Conservation (phyloP, 2,329 filamentous ascomycete species). For the Clarireedia homoeocarpa region DNA sequence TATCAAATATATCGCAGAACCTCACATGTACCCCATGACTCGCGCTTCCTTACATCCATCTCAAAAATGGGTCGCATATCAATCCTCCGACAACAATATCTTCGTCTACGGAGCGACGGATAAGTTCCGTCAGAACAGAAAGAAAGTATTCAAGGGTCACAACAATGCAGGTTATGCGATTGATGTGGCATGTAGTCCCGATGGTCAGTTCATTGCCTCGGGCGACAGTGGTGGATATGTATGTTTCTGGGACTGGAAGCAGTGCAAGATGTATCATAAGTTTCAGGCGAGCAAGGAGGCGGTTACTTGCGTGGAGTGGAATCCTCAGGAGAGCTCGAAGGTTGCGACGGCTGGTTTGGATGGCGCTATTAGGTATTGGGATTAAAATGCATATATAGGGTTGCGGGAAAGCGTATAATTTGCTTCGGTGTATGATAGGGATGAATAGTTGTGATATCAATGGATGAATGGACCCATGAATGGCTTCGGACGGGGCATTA, state of each 20-base stretch:
- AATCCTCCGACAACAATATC: slow-evolving; percentile 92
- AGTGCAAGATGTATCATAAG: slow-evolving; percentile 98
- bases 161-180: slow-evolving; percentile 93
- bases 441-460: no score
- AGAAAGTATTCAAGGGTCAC: slow-evolving; percentile 93
- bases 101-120: slow-evolving; percentile 91
- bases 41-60: slow-evolving; percentile 77
- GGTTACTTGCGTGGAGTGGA: slow-evolving; percentile 85
- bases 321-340: slow-evolving; percentile 95
- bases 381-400: slow-evolving; percentile 42
- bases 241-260: slow-evolving; percentile 99
- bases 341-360: slow-evolving; percentile 85
- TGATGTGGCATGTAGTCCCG: slow-evolving; percentile 79
- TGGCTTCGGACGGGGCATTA: no score
- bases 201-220: slow-evolving; percentile 82
- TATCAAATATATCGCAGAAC: slow-evolving; percentile 96
- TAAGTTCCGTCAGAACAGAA: slow-evolving; percentile 93
- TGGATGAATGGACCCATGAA: no score
- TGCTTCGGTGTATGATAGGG: no score
- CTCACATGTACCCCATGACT: slow-evolving; percentile 96
- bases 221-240: slow-evolving; percentile 86
- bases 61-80: slow-evolving; percentile 91
- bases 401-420: no score
- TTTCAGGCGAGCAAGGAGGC: slow-evolving; percentile 76
- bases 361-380: slow-evolving; percentile 87